Percentiles rank a stretch among this genome's conserved stretches.
phyloP scores from a whole-genome alignment of 2,329 filamentous ascomycete genomes.

The Diaporthe sp. region DNA sequence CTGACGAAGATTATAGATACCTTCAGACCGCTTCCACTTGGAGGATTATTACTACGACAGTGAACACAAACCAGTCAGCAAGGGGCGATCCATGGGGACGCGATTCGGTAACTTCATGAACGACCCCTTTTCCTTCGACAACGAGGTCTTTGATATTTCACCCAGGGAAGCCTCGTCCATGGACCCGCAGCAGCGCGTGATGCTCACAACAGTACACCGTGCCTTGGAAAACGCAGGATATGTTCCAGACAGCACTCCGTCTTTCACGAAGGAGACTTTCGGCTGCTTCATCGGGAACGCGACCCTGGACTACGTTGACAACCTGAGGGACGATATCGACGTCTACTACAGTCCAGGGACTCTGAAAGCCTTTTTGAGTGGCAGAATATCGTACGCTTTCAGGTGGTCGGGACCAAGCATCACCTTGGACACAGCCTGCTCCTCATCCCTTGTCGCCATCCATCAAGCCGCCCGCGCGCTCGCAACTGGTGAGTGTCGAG shows the following conservation, averaged over 20 bases:
- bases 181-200: constrained; percentile 52
- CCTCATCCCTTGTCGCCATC: constrained; percentile 49
- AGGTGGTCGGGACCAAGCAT: constrained; percentile 46
- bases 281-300: neutral
- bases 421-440: constrained; percentile 50
- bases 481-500: constrained; percentile 41
- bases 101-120: neutral
- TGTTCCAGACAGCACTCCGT: neutral
- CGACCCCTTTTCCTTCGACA: neutral
- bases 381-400: constrained; percentile 46
- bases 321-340: neutral
- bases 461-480: constrained; percentile 47
- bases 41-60: neutral
- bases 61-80: neutral
- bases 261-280: neutral
- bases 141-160: neutral
- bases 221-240: constrained; percentile 44
- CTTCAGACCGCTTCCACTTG: neutral
- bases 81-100: neutral
- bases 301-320: neutral
- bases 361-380: constrained; percentile 41
- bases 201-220: constrained; percentile 53
- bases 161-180: constrained; percentile 48
- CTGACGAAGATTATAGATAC: neutral
- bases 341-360: constrained; percentile 41